phyloP scores from a whole-genome alignment of 129 eudicot genomes.

The Helianthus annuus region HanXRQr2.0-SUNRISE NC_035439.2:138078017-138078516 shows the following conservation, averaged over 20 bases:
- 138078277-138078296: too few relatives aligned
- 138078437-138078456: constrained; percentile 39
- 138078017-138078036: not conserved
- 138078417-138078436: constrained; percentile 31
- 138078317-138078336: too few relatives aligned
- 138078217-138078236: constrained; percentile 2
- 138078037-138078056: not conserved
- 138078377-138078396: not conserved
- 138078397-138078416: not conserved
- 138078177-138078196: constrained; percentile 37
- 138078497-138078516: constrained; percentile 45
- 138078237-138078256: not conserved
- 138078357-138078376: too few relatives aligned
- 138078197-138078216: constrained; percentile 40
- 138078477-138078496: constrained; percentile 92
- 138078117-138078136: constrained; percentile 33
- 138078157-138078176: constrained; percentile 52
- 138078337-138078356: too few relatives aligned
- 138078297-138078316: too few relatives aligned
- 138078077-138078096: constrained; percentile 6
- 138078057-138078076: too few relatives aligned
- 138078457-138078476: constrained; percentile 62
- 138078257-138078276: too few relatives aligned
- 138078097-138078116: constrained; percentile 12
- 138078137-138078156: constrained; percentile 76